Percentiles rank a stretch among this genome's conserved stretches.
Conservation (phyloP, 2,329 filamentous ascomycete species). For the Fusarium sp. region DNA sequence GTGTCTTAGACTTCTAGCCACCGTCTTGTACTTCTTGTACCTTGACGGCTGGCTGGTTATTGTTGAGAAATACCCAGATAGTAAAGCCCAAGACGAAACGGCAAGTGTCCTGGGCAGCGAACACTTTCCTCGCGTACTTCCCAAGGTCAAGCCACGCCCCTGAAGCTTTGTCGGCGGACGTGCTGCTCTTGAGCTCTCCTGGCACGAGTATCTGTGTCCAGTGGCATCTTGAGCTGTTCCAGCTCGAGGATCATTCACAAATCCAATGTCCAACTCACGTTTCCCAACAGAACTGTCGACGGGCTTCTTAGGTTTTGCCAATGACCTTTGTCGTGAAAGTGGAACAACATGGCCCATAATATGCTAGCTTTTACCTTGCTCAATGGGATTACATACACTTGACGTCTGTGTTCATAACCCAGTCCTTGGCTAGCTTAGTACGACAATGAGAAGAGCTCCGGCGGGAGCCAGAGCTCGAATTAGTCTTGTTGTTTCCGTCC, state of each 20-base stretch:
- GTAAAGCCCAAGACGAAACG: slow-evolving; percentile 62
- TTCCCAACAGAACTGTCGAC: slow-evolving; percentile 38
- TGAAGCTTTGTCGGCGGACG: slow-evolving; percentile 51
- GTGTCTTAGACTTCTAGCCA: no score
- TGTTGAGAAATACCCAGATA: slow-evolving; percentile 55
- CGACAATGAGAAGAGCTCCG: neutral
- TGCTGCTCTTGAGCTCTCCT: slow-evolving; percentile 61
- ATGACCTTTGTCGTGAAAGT: slow-evolving; percentile 33
- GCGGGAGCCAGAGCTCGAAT: neutral
- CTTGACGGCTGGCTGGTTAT: no score
- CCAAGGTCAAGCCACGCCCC: slow-evolving; percentile 54
- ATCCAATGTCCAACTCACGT: slow-evolving; percentile 46
- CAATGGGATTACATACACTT: neutral
- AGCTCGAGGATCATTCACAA: slow-evolving; percentile 46
- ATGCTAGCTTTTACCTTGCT: neutral
- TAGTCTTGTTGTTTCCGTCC: neutral
- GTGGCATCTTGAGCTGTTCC: slow-evolving; percentile 43
- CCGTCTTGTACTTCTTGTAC: no score
- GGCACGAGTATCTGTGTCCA: slow-evolving; percentile 59
- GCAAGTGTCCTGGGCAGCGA: slow-evolving; percentile 54
- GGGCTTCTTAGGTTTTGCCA: slow-evolving; percentile 44
- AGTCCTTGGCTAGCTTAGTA: neutral
- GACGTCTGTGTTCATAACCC: neutral
- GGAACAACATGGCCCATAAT: neutral
- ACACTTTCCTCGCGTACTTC: slow-evolving; percentile 57